Evolutionary conservation across 768 basidiomycete species (phyloP).

Genomic region (Polyporus arcularius): DNA sequence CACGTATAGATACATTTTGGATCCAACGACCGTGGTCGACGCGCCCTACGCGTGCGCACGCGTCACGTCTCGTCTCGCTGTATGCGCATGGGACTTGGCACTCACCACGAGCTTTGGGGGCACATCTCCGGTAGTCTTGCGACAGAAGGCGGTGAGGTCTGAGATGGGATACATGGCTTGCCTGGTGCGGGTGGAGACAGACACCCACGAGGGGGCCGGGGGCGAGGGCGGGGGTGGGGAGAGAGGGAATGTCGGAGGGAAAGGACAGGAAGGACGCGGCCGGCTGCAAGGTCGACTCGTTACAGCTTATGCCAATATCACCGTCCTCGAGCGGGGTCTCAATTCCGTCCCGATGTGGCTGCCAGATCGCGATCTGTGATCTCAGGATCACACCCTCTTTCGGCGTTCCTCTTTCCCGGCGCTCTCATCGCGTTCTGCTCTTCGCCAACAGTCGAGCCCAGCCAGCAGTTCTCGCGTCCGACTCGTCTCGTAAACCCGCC

Average conservation of each 20-base stretch:
- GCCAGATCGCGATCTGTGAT: not conserved
- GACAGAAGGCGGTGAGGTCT: conserved; percentile 84
- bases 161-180: conserved; percentile 75
- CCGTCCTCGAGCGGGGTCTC: not conserved
- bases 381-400: not conserved
- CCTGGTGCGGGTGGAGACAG: conserved; percentile 1
- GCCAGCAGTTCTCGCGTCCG: not conserved
- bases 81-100: conserved; percentile 17
- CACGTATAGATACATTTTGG: conserved; percentile 89
- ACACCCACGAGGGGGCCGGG: conserved; percentile 14
- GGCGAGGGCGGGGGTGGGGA: conserved; percentile 8
- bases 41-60: conserved; percentile 58
- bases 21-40: conserved; percentile 86
- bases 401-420: not conserved
- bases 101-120: conserved; percentile 87
- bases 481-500: not conserved
- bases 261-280: not conserved
- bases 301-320: not conserved
- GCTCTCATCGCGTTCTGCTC: not conserved
- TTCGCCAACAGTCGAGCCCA: not conserved
- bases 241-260: not conserved
- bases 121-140: conserved; percentile 82
- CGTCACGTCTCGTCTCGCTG: not conserved
- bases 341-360: not conserved
- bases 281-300: not conserved